Percentiles rank a stretch among this genome's conserved stretches.
These are phyloP conservation scores for Pachyrhizus erosus DNA, from an alignment of 306 rosid species.

Conservation along the genomic window DNA sequence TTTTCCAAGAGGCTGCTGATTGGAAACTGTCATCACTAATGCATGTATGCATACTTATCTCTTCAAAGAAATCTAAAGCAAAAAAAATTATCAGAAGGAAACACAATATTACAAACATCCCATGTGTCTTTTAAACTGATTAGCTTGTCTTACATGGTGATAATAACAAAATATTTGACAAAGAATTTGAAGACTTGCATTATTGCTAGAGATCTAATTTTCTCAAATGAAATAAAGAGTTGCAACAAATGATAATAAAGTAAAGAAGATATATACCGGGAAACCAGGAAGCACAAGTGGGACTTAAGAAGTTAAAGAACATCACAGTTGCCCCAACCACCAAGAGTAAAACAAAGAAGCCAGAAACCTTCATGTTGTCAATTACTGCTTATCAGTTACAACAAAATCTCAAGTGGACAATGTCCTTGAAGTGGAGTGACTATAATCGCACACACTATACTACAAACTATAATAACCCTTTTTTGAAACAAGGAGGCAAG, in stretches of 20 bases:
- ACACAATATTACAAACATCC: background rate
- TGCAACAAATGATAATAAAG: background rate
- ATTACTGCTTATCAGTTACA: background rate
- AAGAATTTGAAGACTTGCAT: background rate
- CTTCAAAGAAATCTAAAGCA: background rate
- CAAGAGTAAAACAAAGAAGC: conserved; percentile 53
- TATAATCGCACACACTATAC: background rate
- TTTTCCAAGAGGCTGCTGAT: background rate
- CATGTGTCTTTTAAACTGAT: background rate
- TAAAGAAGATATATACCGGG: conserved; percentile 44
- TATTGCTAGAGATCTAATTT: background rate
- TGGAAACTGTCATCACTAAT: conserved; percentile 11
- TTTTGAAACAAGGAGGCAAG: background rate
- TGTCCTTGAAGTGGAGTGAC: background rate
- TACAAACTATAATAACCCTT: background rate
- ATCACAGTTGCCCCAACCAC: conserved; percentile 42
- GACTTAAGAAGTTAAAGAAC: conserved; percentile 44
- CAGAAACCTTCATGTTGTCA: conserved; percentile 68
- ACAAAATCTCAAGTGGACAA: conserved; percentile 1
- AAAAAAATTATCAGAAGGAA: background rate
- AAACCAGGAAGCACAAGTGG: conserved; percentile 31
- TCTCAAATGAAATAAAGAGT: background rate
- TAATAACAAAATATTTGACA: background rate
- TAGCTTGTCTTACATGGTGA: background rate
- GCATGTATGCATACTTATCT: conserved; percentile 34